A percentile compares a stretch with the other conserved stretches of the same genome.
Conservation (phyloP, 2,329 filamentous ascomycete genomes). For the Biscogniauxia marginata region DNA sequence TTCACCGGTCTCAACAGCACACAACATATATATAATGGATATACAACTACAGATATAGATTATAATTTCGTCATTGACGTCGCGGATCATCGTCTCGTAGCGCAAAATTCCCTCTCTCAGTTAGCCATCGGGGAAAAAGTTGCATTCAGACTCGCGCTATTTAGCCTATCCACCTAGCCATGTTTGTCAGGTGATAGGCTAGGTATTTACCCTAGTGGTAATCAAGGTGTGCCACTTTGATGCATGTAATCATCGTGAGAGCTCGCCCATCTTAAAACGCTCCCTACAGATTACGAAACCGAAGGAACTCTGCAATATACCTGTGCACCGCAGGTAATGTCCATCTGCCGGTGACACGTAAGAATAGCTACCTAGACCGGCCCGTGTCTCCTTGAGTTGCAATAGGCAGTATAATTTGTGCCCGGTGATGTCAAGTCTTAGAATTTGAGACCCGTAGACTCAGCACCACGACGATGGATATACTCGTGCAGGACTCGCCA, state of each 20-base stretch:
- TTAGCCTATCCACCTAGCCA: neutral
- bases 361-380: neutral
- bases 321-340: neutral
- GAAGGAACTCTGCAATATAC: no score
- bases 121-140: neutral
- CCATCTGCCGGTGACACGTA: neutral
- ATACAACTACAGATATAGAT: neutral
- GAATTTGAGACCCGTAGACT: neutral
- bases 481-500: neutral
- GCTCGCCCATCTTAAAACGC: neutral
- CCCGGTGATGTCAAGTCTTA: neutral
- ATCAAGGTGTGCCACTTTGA: neutral
- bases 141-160: neutral
- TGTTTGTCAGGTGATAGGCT: neutral
- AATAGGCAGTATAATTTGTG: neutral
- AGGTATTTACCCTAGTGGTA: neutral
- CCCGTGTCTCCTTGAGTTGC: neutral
- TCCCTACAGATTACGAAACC: no score
- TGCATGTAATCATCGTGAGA: neutral
- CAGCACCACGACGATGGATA: neutral
- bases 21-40: neutral
- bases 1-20: neutral
- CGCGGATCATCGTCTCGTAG: neutral
- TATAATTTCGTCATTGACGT: neutral
- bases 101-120: neutral